Conservation (phyloP, 2,329 filamentous ascomycete species). For the Aspergillus sp. region DNA sequence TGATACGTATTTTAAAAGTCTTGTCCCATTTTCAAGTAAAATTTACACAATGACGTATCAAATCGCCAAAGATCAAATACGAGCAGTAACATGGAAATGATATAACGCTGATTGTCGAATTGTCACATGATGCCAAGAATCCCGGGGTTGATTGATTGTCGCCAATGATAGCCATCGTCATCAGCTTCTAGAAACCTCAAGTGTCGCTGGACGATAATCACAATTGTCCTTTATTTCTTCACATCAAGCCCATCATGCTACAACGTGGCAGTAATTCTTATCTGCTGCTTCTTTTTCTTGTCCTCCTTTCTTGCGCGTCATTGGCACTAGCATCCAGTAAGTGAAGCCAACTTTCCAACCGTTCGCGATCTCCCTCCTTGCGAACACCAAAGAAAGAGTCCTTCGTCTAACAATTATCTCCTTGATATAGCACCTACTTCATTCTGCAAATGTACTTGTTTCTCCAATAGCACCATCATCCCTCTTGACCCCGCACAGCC, state of each 20-base stretch:
- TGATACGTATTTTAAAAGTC: no score
- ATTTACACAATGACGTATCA: no score
- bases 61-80: neutral
- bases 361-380: neutral
- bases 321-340: slow-evolving; percentile 31
- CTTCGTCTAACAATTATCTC: slow-evolving; percentile 1
- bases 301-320: slow-evolving; percentile 22
- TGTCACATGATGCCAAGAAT: slow-evolving; percentile 12
- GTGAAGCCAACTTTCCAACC: slow-evolving; percentile 7
- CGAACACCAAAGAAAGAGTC: neutral
- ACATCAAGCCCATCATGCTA: slow-evolving; percentile 17
- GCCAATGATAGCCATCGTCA: no score
- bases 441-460: slow-evolving; percentile 70
- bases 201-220: neutral
- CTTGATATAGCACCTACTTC: slow-evolving; percentile 45
- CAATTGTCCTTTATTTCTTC: neutral
- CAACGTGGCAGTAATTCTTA: slow-evolving; percentile 8
- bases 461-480: slow-evolving; percentile 64
- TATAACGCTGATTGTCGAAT: neutral
- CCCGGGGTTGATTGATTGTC: neutral
- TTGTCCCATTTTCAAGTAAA: no score
- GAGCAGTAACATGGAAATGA: neutral
- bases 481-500: slow-evolving; percentile 48
- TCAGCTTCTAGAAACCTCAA: neutral
- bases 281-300: slow-evolving; percentile 20